Evolutionary conservation across 176 grass and related monocot genomes (phyloP).

Genomic region (Oryza punctata): DNA sequence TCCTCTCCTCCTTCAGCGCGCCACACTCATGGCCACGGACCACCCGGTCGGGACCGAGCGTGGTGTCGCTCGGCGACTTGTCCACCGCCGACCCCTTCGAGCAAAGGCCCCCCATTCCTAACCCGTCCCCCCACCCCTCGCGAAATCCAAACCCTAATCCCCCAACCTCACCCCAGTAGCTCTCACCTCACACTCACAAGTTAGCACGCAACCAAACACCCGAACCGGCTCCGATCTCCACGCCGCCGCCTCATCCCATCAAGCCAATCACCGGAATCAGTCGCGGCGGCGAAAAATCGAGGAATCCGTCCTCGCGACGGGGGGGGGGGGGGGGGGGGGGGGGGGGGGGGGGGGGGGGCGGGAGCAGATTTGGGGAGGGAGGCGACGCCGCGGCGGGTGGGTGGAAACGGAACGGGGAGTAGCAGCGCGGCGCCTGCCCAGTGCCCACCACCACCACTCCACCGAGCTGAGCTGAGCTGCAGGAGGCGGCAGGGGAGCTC

Average conservation of each 20-base stretch:
- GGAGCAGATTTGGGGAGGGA: conserved; percentile 11
- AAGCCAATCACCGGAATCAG: conserved; percentile 32
- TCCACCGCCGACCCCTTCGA: conserved; percentile 83
- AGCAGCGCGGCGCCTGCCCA: conserved; percentile 30
- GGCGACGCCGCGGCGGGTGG: conserved; percentile 10
- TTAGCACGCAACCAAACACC: not conserved
- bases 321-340: not conserved
- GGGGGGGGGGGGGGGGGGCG: too few species aligned
- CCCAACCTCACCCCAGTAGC: not conserved
- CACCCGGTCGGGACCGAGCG: conserved; percentile 53
- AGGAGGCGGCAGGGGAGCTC: conserved; percentile 2
- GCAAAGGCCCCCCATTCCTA: conserved; percentile 84
- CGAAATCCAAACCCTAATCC: conserved; percentile 28
- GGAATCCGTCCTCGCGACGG: not conserved
- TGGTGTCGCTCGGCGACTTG: conserved; percentile 96
- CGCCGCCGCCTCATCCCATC: not conserved
- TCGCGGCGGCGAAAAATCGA: conserved; percentile 35
- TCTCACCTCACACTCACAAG: conserved; percentile 10
- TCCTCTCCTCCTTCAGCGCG: conserved; percentile 34
- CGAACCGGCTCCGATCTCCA: conserved; percentile 27
- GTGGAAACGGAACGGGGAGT: conserved; percentile 27
- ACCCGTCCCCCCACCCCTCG: not conserved
- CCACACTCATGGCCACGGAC: conserved; percentile 42
- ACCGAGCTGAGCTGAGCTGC: not conserved
- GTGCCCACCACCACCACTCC: conserved; percentile 38